Evolutionary conservation across 2,329 filamentous ascomycete genomes (phyloP).

Genomic region (Macrophomina phaseolina): DNA sequence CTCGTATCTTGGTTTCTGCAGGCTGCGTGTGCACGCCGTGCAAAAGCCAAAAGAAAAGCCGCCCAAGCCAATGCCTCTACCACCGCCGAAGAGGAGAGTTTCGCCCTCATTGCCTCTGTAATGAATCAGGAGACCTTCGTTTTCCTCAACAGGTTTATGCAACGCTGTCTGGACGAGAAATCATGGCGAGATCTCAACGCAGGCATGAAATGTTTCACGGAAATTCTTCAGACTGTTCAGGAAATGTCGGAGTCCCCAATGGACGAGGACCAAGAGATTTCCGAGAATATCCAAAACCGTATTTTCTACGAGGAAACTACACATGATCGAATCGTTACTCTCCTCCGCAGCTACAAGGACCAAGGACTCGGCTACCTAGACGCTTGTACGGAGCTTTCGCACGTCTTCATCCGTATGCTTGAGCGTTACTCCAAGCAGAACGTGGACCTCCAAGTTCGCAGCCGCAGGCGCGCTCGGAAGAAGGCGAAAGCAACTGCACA

Average conservation of each 20-base stretch:
- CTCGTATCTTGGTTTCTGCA: conserved; percentile 90
- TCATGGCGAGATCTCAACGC: conserved; percentile 86
- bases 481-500: conserved; percentile 60
- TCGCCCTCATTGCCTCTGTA: conserved; percentile 85
- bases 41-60: conserved; percentile 58
- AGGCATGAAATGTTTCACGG: conserved; percentile 91
- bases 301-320: conserved; percentile 99
- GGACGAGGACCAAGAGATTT: conserved; percentile 97
- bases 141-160: conserved; percentile 81
- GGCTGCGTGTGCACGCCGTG: conserved; percentile 77
- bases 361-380: conserved; percentile 95
- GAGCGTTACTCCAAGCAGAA: conserved; percentile 96
- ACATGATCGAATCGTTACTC: conserved; percentile 82
- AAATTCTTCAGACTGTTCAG: conserved; percentile 89
- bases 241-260: conserved; percentile 84
- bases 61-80: conserved; percentile 44
- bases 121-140: conserved; percentile 96
- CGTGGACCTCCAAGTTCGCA: conserved; percentile 88
- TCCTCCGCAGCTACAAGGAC: conserved; percentile 86
- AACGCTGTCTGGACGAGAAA: conserved; percentile 78
- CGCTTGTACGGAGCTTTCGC: conserved; percentile 85
- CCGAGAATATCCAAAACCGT: conserved; percentile 93
- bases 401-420: conserved; percentile 89
- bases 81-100: conserved; percentile 69
- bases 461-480: conserved; percentile 73